phyloP scores from a whole-genome alignment of 495 filamentous ascomycete species.

The Tuber borchii region DNA sequence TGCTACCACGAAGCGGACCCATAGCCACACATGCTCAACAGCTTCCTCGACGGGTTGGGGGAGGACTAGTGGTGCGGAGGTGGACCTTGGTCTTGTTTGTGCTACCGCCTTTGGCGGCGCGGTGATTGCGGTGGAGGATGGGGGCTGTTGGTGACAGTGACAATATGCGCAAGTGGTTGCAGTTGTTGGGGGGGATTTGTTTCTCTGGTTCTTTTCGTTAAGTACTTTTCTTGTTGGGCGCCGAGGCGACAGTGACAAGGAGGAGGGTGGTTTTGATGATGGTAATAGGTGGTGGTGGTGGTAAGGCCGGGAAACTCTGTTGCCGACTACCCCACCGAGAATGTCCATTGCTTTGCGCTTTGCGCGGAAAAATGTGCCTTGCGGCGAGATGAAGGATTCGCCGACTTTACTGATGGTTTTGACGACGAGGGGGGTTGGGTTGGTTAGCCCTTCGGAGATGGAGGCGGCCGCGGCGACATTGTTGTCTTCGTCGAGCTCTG shows the following conservation, averaged over 20 bases:
- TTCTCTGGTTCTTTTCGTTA: constrained; percentile 9
- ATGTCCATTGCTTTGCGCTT: constrained; percentile 31
- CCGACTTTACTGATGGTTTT: constrained; percentile 22
- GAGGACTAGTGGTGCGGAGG: background rate
- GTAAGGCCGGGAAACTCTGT: constrained; percentile 11
- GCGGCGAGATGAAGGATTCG: constrained; percentile 8
- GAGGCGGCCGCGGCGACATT: constrained; percentile 12
- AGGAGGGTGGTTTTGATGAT: background rate
- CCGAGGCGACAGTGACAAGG: background rate
- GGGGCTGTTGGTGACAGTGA: background rate
- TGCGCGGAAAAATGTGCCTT: constrained; percentile 18
- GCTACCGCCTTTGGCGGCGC: background rate
- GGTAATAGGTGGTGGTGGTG: background rate
- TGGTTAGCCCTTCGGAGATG: constrained; percentile 22
- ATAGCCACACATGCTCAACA: constrained; percentile 40
- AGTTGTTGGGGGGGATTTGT: background rate
- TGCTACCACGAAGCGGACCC: constrained; percentile 42
- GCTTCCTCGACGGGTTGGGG: constrained; percentile 31
- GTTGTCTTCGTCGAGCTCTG: constrained; percentile 8
- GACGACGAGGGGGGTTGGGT: constrained; percentile 32
- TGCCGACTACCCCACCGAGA: constrained; percentile 23
- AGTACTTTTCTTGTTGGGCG: background rate
- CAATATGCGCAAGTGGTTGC: background rate
- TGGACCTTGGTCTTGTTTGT: background rate
- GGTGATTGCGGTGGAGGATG: background rate